These are phyloP conservation scores for Trametes coccinea DNA, from an alignment of 768 basidiomycete genomes.

Conservation along the genomic window DNA sequence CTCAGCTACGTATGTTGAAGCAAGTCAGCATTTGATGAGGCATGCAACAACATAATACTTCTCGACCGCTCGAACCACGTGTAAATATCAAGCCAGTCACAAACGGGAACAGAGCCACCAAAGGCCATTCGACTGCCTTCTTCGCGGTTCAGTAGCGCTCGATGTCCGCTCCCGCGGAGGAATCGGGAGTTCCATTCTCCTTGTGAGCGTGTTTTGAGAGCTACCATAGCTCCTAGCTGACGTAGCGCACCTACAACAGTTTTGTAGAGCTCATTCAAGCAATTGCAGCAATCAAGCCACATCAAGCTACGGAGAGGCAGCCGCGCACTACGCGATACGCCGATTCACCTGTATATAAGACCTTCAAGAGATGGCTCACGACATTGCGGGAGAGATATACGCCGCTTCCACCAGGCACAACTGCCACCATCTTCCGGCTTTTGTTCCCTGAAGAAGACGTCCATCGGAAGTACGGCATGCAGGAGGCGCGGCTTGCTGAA, in stretches of 20 bases:
- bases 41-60: too few relatives aligned
- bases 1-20: too few relatives aligned
- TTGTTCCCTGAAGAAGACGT: slow-evolving; percentile 86
- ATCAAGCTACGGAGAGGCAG: slow-evolving; percentile 9
- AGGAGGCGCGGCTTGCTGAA: slow-evolving; percentile 60
- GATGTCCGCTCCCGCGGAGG: slow-evolving; percentile 5
- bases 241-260: neutral
- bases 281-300: slow-evolving; percentile 16
- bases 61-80: too few relatives aligned
- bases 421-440: slow-evolving; percentile 63
- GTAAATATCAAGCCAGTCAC: too few relatives aligned
- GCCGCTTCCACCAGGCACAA: slow-evolving; percentile 41
- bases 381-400: slow-evolving; percentile 22
- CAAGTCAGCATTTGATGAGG: too few relatives aligned
- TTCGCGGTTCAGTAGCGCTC: neutral
- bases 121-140: neutral
- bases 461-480: slow-evolving; percentile 68
- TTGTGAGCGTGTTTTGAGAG: slow-evolving; percentile 6
- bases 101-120: neutral
- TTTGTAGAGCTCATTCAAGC: slow-evolving; percentile 23
- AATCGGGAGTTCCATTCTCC: slow-evolving; percentile 9
- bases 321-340: neutral
- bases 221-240: neutral
- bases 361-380: slow-evolving; percentile 24
- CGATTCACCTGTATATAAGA: slow-evolving; percentile 16